Evolutionary conservation across 805 yeast species (phyloP).

Genomic region (Jamesozyma spencerorum): DNA sequence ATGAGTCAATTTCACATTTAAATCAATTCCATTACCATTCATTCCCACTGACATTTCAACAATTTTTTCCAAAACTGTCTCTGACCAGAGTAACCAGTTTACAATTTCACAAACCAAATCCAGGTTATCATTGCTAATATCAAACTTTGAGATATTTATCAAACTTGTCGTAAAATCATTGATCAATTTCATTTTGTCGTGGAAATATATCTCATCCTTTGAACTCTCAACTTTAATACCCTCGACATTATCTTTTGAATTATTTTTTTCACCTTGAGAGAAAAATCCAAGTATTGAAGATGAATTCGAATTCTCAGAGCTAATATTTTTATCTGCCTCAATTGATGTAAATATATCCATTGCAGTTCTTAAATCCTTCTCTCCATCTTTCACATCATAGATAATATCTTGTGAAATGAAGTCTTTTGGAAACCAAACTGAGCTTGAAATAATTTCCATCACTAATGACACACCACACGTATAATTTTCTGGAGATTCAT

Average conservation of each 20-base stretch:
- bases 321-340: no score
- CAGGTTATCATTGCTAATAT: slow-evolving; percentile 27
- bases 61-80: slow-evolving; percentile 10
- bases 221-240: background rate
- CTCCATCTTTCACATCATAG: slow-evolving; percentile 11
- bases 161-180: slow-evolving; percentile 27
- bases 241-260: background rate
- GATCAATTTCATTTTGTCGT: slow-evolving; percentile 11
- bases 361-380: slow-evolving; percentile 10
- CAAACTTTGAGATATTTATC: slow-evolving; percentile 17
- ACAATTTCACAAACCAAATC: slow-evolving; percentile 21
- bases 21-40: background rate
- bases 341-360: no score
- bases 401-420: slow-evolving; percentile 19
- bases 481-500: slow-evolving; percentile 21
- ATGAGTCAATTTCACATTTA: background rate
- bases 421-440: slow-evolving; percentile 20
- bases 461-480: slow-evolving; percentile 22
- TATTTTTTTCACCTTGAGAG: background rate
- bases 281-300: no score
- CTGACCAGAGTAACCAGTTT: slow-evolving; percentile 28
- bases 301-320: no score
- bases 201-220: background rate
- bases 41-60: slow-evolving; percentile 3
- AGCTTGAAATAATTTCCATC: slow-evolving; percentile 15